phyloP scores from a whole-genome alignment of 2,329 filamentous ascomycete species.

The Ophiostoma novo-ulmi region DNA sequence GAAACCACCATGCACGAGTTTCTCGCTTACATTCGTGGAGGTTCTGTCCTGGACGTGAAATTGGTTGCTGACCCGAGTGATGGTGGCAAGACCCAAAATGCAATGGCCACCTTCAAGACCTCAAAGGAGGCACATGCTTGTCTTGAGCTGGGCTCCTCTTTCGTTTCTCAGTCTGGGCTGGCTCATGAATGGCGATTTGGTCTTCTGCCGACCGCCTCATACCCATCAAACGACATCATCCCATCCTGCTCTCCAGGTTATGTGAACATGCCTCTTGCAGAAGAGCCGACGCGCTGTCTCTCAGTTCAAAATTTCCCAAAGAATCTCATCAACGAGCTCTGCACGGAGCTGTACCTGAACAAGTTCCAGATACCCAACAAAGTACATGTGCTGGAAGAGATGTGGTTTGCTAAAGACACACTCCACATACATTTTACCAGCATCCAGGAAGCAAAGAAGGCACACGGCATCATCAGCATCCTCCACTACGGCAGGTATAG shows the following conservation, averaged over 20 bases:
- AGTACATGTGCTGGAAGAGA: conserved; percentile 23
- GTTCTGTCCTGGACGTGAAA: conserved; percentile 18
- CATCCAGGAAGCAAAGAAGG: conserved; percentile 23
- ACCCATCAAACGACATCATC: conserved; percentile 20
- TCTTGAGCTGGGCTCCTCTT: neutral
- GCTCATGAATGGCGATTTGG: neutral
- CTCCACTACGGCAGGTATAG: conserved; percentile 25
- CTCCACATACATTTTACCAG: conserved; percentile 26
- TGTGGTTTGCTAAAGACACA: conserved; percentile 24
- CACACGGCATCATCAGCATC: conserved; percentile 15
- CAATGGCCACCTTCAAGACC: conserved; percentile 24
- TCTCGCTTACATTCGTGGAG: conserved; percentile 24
- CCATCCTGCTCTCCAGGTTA: no score
- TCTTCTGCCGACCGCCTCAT: conserved; percentile 23
- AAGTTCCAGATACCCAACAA: neutral
- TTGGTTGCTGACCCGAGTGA: conserved; percentile 15
- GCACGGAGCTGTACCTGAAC: conserved; percentile 22
- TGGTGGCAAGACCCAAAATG: conserved; percentile 17
- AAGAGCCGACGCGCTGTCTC: conserved; percentile 24
- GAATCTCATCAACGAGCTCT: conserved; percentile 22
- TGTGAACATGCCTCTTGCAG: neutral
- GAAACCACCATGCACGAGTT: conserved; percentile 23
- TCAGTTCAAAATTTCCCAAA: conserved; percentile 23
- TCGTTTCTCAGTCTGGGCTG: neutral
- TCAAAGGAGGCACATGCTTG: conserved; percentile 19